Evolutionary conservation across 1,284 basidiomycete species (phyloP).

Genomic region (Tilletia setariae): DNA sequence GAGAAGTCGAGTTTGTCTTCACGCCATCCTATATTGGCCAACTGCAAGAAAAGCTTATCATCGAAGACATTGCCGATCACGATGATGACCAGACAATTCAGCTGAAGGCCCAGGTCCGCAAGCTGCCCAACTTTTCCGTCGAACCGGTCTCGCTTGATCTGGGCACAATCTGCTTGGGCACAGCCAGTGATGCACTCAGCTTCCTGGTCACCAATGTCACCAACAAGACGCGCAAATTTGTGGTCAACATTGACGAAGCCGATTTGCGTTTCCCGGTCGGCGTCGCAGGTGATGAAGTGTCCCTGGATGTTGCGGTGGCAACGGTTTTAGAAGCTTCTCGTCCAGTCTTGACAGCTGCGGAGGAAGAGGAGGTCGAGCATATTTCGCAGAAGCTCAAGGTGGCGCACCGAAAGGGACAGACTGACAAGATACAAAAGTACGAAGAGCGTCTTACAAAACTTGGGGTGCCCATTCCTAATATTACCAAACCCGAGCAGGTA

Average conservation of each 20-base stretch:
- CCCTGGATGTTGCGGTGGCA: conserved; percentile 28
- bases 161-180: conserved; percentile 43
- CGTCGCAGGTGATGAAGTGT: neutral
- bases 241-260: conserved; percentile 53
- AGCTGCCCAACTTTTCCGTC: conserved; percentile 57
- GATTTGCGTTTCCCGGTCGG: conserved; percentile 16
- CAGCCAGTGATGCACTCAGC: conserved; percentile 43
- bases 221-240: conserved; percentile 56
- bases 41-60: conserved; percentile 58
- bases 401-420: conserved; percentile 58
- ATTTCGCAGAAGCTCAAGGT: conserved; percentile 61
- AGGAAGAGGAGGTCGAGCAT: conserved; percentile 60
- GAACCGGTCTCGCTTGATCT: conserved; percentile 55
- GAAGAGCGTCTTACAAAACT: conserved; percentile 57
- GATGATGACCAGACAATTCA: conserved; percentile 58
- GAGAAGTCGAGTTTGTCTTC: conserved; percentile 58
- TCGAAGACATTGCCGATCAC: conserved; percentile 59
- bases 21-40: conserved; percentile 56
- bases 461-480: conserved; percentile 43
- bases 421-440: conserved; percentile 60
- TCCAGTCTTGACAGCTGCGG: conserved; percentile 56
- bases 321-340: conserved; percentile 19
- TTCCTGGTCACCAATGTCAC: conserved; percentile 58
- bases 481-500: neutral
- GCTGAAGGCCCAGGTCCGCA: conserved; percentile 59